These are phyloP conservation scores for Solanum chiquidenum DNA, from an alignment of 257 asterid species.

Conservation along the genomic window DNA sequence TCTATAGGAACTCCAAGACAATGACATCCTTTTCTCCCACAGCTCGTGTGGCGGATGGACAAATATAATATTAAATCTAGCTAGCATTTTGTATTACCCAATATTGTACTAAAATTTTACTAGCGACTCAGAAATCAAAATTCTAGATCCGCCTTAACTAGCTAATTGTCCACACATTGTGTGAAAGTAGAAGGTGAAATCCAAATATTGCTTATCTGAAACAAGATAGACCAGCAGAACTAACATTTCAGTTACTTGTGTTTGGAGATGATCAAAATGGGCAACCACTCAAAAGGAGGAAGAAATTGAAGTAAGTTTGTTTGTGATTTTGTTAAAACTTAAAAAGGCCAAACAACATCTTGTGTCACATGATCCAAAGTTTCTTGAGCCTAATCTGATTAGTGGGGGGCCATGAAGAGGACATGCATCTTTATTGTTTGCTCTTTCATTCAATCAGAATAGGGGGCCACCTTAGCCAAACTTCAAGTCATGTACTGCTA, in stretches of 20 bases:
- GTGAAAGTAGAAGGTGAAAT: neutral
- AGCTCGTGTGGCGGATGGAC: neutral
- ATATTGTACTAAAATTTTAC: neutral
- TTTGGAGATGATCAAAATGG: neutral
- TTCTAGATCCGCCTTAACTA: too few species aligned
- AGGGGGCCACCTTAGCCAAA: neutral
- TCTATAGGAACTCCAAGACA: neutral
- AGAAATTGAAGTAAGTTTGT: neutral
- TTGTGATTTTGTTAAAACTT: neutral
- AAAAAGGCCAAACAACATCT: slow-evolving; percentile 14
- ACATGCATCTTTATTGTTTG: neutral
- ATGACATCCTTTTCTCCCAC: neutral
- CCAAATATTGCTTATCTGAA: neutral
- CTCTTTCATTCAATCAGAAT: neutral
- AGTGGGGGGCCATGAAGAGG: neutral
- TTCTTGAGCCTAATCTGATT: neutral
- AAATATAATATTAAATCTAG: neutral
- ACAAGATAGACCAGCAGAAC: neutral
- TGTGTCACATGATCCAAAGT: neutral
- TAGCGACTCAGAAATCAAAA: neutral
- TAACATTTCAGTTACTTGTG: neutral
- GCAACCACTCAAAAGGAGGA: neutral
- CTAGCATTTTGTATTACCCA: neutral
- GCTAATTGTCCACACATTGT: too few species aligned
- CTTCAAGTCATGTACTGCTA: neutral